phyloP scores from a whole-genome alignment of 768 basidiomycete genomes.

The Butyriboletus loyo region DNA sequence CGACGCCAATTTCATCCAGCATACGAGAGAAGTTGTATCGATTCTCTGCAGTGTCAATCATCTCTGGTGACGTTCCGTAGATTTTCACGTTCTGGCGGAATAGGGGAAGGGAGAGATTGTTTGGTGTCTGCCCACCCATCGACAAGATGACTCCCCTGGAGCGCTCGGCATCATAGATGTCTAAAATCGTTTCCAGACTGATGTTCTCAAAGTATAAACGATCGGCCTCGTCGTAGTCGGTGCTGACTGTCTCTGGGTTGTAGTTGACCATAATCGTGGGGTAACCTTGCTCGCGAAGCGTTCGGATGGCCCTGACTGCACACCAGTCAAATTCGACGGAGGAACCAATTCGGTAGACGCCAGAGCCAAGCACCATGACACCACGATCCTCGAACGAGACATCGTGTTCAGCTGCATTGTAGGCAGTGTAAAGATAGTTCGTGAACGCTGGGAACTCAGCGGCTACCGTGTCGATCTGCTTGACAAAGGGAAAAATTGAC shows the following conservation, averaged over 20 bases:
- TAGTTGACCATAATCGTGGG: conserved; percentile 99
- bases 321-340: conserved; percentile 99
- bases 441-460: conserved; percentile 99
- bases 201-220: conserved; percentile 99
- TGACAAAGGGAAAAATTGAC: conserved; percentile 85
- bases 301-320: conserved; percentile 94
- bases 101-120: conserved; percentile 96
- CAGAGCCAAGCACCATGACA: conserved; percentile 96
- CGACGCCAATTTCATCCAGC: conserved; percentile 96
- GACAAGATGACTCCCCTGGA: conserved; percentile 92
- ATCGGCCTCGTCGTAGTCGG: conserved; percentile 98
- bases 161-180: conserved; percentile 91
- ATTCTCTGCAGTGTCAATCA: conserved; percentile 99
- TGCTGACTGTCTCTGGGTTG: conserved; percentile 98
- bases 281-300: conserved; percentile 89
- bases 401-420: conserved; percentile 95
- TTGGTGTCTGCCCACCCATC: conserved; percentile 98
- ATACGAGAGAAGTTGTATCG: conserved; percentile 99
- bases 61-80: conserved; percentile 97
- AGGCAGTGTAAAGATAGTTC: conserved; percentile 98
- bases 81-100: conserved; percentile 98
- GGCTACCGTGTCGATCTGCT: conserved; percentile 98
- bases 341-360: conserved; percentile 97
- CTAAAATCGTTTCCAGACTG: conserved; percentile 91
- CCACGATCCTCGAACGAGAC: conserved; percentile 86